These are phyloP conservation scores for Colletotrichum chlorophyti DNA, from an alignment of 2,329 filamentous ascomycete genomes.

Conservation along the genomic window DNA sequence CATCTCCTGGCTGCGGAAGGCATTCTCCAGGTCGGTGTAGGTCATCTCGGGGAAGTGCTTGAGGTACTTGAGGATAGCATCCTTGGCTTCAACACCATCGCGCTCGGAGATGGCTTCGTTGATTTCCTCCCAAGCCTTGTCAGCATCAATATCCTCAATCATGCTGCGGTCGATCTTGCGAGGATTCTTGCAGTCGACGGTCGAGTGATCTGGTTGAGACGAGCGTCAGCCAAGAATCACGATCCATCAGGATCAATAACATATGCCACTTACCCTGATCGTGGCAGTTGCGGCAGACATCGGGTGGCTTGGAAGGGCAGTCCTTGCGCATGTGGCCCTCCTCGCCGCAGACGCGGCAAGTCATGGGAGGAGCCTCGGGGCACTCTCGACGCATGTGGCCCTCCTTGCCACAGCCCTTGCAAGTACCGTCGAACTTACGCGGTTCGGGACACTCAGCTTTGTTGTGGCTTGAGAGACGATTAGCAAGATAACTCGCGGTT, in stretches of 20 bases:
- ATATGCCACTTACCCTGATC: slow-evolving; percentile 59
- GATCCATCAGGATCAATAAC: not conserved
- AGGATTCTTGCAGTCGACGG: slow-evolving; percentile 63
- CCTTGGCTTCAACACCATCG: slow-evolving; percentile 70
- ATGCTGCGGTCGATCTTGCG: slow-evolving; percentile 63
- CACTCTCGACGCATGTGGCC: slow-evolving; percentile 68
- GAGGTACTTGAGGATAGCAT: slow-evolving; percentile 64
- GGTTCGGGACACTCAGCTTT: slow-evolving; percentile 44
- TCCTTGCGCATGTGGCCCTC: slow-evolving; percentile 63
- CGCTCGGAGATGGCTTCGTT: slow-evolving; percentile 55
- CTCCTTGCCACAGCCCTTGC: slow-evolving; percentile 54
- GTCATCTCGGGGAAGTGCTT: slow-evolving; percentile 65
- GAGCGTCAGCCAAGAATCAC: not conserved
- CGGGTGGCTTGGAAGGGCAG: slow-evolving; percentile 66
- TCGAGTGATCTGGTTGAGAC: slow-evolving; percentile 58
- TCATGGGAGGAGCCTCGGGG: slow-evolving; percentile 60
- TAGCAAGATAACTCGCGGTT: slow-evolving; percentile 22
- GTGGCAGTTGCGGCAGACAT: slow-evolving; percentile 67
- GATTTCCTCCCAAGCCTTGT: slow-evolving; percentile 66
- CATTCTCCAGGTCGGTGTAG: slow-evolving; percentile 66
- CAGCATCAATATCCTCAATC: slow-evolving; percentile 55
- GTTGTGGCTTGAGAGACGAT: slow-evolving; percentile 36
- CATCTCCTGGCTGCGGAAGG: slow-evolving; percentile 61
- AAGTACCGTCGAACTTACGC: slow-evolving; percentile 35
- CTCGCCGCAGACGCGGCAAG: slow-evolving; percentile 68